Conservation (phyloP, 345 rosid genomes). For the Brassica rapa region DNA sequence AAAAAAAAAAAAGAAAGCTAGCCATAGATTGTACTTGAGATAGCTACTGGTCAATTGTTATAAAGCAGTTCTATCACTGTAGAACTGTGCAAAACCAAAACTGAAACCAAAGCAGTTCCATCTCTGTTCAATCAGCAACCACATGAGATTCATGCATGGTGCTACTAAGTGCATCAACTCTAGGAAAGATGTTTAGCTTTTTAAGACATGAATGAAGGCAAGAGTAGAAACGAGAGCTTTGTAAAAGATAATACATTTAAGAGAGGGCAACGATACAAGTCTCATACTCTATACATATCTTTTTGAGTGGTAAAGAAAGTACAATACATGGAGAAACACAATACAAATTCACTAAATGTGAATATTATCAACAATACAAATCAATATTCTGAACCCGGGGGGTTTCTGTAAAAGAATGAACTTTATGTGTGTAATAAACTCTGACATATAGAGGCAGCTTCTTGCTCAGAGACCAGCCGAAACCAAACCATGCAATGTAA, state of each 20-base stretch:
- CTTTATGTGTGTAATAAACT: constrained; percentile 17
- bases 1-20: too few relatives aligned
- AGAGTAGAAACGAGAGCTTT: neutral
- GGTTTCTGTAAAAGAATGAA: constrained; percentile 25
- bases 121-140: neutral
- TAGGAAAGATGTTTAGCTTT: constrained; percentile 1
- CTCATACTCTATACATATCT: constrained; percentile 3
- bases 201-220: neutral
- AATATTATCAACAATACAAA: constrained; percentile 10
- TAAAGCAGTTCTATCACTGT: neutral
- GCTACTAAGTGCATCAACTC: neutral
- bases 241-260: neutral
- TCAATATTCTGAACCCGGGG: constrained; percentile 22
- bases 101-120: neutral
- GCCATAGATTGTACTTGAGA: neutral
- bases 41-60: neutral
- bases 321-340: constrained; percentile 21
- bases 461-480: constrained; percentile 72
- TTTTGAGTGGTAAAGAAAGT: constrained; percentile 19
- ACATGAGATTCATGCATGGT: neutral
- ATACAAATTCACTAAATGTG: constrained; percentile 19
- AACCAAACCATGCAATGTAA: constrained; percentile 93
- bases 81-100: neutral
- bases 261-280: neutral
- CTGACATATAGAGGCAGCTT: constrained; percentile 12